Evolutionary conservation across 2,329 filamentous ascomycete genomes (phyloP).

Genomic region (Mycosphaerelloides madeirae): DNA sequence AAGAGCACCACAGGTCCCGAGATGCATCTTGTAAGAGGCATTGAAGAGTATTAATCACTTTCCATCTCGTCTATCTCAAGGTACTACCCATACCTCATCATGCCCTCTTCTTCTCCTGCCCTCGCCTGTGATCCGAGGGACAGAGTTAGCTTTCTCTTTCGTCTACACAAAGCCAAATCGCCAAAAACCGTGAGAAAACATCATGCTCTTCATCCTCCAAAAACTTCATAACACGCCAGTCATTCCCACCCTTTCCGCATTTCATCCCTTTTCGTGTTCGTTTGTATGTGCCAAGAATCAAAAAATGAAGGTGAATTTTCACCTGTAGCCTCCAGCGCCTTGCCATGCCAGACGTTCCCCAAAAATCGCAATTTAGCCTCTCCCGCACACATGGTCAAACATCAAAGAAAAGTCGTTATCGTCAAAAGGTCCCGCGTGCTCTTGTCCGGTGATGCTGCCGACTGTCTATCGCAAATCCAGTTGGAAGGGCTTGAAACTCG

Average conservation of each 20-base stretch:
- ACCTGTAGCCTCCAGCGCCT: slow-evolving; percentile 5
- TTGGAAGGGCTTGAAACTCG: slow-evolving; percentile 79
- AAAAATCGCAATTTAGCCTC: background rate
- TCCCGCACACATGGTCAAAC: too few relatives aligned
- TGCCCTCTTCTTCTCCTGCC: too few relatives aligned
- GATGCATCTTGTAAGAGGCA: too few relatives aligned
- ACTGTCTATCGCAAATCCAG: slow-evolving; percentile 63
- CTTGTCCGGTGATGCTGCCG: too few relatives aligned
- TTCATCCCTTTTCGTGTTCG: background rate
- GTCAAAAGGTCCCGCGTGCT: background rate
- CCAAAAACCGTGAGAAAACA: background rate
- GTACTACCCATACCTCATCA: too few relatives aligned
- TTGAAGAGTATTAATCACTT: too few relatives aligned
- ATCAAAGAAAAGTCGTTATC: background rate
- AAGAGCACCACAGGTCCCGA: too few relatives aligned
- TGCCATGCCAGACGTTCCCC: slow-evolving; percentile 4
- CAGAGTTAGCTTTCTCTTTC: background rate
- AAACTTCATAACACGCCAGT: too few relatives aligned
- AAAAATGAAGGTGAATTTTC: background rate
- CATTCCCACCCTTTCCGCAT: too few relatives aligned
- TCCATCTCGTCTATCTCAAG: too few relatives aligned
- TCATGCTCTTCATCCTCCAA: too few relatives aligned
- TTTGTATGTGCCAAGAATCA: background rate
- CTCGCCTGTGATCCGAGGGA: too few relatives aligned
- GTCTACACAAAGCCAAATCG: background rate